Evolutionary conservation across 1,284 basidiomycete species (phyloP).

Genomic region (Ceratorhiza oryzae-sativae): DNA sequence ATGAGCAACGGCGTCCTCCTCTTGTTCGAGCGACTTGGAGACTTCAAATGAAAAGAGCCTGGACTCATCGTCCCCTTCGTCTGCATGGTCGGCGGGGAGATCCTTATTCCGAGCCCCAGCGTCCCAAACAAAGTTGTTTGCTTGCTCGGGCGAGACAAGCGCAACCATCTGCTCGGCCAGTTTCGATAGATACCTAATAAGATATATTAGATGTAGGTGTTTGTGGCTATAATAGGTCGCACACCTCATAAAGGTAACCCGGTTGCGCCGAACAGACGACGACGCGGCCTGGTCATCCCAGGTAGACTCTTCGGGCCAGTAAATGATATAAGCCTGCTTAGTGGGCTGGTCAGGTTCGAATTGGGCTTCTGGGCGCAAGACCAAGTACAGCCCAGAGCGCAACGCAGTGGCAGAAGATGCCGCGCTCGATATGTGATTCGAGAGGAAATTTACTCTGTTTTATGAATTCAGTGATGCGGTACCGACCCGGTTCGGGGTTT

Average conservation of each 20-base stretch:
- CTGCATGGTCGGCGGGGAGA: slow-evolving; percentile 12
- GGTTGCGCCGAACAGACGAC: slow-evolving; percentile 40
- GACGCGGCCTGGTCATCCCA: slow-evolving; percentile 43
- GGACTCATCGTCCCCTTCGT: slow-evolving; percentile 28
- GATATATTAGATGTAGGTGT: neutral
- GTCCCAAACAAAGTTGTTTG: slow-evolving; percentile 38
- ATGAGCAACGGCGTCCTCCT: slow-evolving; percentile 35
- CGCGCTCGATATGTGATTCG: slow-evolving; percentile 44
- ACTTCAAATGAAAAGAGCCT: slow-evolving; percentile 42
- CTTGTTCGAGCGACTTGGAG: slow-evolving; percentile 40
- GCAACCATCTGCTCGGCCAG: slow-evolving; percentile 42
- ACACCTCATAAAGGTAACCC: slow-evolving; percentile 43
- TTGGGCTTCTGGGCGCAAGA: neutral
- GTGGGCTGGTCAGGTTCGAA: neutral
- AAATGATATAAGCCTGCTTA: slow-evolving; percentile 39
- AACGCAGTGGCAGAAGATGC: slow-evolving; percentile 49
- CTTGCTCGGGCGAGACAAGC: slow-evolving; percentile 41
- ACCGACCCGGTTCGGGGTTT: neutral
- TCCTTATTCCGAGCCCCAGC: slow-evolving; percentile 33
- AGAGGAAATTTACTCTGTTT: slow-evolving; percentile 44
- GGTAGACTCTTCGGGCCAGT: slow-evolving; percentile 44
- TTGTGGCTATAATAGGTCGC: neutral
- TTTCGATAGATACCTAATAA: slow-evolving; percentile 41
- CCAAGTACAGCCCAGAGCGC: slow-evolving; percentile 61
- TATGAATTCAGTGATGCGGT: neutral